phyloP scores from a whole-genome alignment of 192 early-diverging fungal species.

The Linnemannia elongata region DNA sequence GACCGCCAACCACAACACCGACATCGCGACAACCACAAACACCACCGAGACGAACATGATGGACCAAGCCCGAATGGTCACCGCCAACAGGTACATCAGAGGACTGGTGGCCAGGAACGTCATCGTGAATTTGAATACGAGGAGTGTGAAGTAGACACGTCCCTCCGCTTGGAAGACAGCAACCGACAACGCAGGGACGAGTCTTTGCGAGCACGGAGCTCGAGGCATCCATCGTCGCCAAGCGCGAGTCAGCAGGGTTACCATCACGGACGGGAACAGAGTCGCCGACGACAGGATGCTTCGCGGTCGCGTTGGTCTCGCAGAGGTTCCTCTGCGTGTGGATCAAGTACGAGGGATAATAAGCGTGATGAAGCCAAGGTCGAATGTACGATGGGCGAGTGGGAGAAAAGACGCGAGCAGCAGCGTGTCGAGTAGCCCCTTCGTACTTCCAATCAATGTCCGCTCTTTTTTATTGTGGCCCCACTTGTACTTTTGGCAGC shows the following conservation, averaged over 20 bases:
- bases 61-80: background rate
- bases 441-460: no score
- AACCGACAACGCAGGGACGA: background rate
- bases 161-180: background rate
- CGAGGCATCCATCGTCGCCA: background rate
- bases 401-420: no score
- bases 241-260: background rate
- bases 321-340: background rate
- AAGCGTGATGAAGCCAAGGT: background rate
- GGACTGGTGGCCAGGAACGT: background rate
- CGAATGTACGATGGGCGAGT: background rate
- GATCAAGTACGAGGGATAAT: no score
- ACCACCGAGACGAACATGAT: background rate
- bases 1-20: background rate
- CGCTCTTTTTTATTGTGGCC: no score
- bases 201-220: background rate
- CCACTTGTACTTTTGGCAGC: no score
- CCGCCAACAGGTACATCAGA: background rate
- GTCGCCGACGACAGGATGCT: background rate
- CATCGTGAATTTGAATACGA: background rate
- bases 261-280: background rate
- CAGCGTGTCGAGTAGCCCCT: no score
- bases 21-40: background rate
- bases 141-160: background rate
- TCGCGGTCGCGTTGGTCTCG: background rate